These are phyloP conservation scores for Tylopilus subfusipes DNA, from an alignment of 768 basidiomycete species.

Conservation along the genomic window DNA sequence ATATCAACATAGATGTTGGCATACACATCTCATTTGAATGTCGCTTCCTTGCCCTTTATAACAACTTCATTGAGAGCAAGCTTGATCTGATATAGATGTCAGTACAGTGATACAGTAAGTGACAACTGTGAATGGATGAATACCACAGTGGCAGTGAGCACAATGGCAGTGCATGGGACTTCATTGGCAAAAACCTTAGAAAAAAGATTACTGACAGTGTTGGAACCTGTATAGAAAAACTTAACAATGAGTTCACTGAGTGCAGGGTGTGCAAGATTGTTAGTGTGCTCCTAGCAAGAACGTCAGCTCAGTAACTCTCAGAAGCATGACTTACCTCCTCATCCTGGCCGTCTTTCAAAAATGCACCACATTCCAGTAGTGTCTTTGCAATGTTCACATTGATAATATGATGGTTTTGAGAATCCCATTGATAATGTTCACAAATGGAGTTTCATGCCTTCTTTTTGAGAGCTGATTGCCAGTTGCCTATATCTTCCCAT, in stretches of 20 bases:
- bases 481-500: background rate
- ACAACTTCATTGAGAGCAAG: background rate
- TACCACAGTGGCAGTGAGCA: constrained; percentile 1
- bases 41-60: background rate
- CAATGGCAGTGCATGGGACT: background rate
- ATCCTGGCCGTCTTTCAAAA: background rate
- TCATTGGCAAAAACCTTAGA: constrained; percentile 3
- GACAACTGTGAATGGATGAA: too few relatives aligned
- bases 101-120: too few relatives aligned
- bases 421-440: background rate
- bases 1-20: too few relatives aligned
- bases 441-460: background rate
- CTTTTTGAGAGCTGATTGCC: background rate
- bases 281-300: background rate
- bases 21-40: constrained; percentile 1
- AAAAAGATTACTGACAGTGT: background rate
- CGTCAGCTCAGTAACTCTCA: too few relatives aligned
- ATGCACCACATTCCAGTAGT: background rate
- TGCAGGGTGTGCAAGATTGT: constrained; percentile 6
- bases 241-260: constrained; percentile 5
- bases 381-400: background rate
- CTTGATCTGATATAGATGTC: background rate
- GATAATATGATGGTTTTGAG: background rate
- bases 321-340: background rate
- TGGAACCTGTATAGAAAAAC: constrained; percentile 3